phyloP scores from a whole-genome alignment of 192 early-diverging fungal species.

The Phycomyces blakesleeanus region DNA sequence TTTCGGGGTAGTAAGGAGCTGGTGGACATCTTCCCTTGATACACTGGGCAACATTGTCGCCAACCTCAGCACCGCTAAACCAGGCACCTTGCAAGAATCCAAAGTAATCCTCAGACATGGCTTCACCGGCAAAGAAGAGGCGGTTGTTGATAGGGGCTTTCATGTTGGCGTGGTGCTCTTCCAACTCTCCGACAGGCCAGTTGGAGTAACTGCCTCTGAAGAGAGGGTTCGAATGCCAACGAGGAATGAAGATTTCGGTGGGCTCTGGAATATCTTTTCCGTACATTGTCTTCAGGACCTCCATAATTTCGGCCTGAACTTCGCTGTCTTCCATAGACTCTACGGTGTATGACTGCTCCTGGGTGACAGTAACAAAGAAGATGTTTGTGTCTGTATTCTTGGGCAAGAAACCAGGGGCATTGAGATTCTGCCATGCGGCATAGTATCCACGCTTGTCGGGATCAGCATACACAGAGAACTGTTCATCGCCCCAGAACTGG shows the following conservation, averaged over 20 bases:
- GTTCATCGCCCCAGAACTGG: slow-evolving; percentile 37
- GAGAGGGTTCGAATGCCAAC: slow-evolving; percentile 36
- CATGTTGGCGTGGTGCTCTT: slow-evolving; percentile 36
- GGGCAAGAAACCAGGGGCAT: slow-evolving; percentile 29
- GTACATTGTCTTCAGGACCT: slow-evolving; percentile 31
- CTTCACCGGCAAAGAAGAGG: slow-evolving; percentile 39
- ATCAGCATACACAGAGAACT: slow-evolving; percentile 34
- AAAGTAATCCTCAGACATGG: slow-evolving; percentile 28
- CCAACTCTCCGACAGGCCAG: slow-evolving; percentile 38
- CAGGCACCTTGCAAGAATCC: slow-evolving; percentile 30
- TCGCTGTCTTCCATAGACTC: slow-evolving; percentile 26
- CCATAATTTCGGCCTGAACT: slow-evolving; percentile 27
- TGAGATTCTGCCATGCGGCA: slow-evolving; percentile 32
- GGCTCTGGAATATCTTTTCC: slow-evolving; percentile 28
- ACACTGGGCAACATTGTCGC: slow-evolving; percentile 5
- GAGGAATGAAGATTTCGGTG: slow-evolving; percentile 26
- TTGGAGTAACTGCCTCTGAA: slow-evolving; percentile 38
- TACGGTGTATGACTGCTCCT: slow-evolving; percentile 21
- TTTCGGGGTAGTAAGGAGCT: slow-evolving; percentile 25
- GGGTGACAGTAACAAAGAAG: slow-evolving; percentile 33
- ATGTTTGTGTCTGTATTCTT: slow-evolving; percentile 22
- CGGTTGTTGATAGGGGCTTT: slow-evolving; percentile 30
- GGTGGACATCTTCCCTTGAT: slow-evolving; percentile 23
- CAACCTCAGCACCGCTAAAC: slow-evolving; percentile 23
- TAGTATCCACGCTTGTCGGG: slow-evolving; percentile 26